Conservation (phyloP, 768 basidiomycete species). For the Pholiota molesta region DNA sequence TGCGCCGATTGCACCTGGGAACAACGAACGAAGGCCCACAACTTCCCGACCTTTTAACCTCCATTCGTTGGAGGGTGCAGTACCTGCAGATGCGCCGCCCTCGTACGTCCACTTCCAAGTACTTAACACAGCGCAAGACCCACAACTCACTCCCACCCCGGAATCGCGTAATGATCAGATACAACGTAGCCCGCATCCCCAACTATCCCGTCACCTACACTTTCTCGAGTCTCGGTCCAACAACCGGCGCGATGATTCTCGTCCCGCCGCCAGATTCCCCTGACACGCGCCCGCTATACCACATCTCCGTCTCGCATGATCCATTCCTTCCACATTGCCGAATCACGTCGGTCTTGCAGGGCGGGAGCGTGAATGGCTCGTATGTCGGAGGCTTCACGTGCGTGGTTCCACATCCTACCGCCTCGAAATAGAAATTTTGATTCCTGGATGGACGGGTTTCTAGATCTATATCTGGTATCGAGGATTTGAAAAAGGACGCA, state of each 20-base stretch:
- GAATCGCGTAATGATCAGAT: background rate
- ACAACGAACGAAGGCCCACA: too few relatives aligned
- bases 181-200: slow-evolving; percentile 5
- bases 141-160: too few relatives aligned
- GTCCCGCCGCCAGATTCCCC: slow-evolving; percentile 16
- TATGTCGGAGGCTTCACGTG: slow-evolving; percentile 25
- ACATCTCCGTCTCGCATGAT: slow-evolving; percentile 20
- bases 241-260: slow-evolving; percentile 13
- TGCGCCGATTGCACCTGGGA: too few relatives aligned
- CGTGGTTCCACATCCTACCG: background rate
- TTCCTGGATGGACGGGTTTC: background rate
- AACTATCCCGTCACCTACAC: slow-evolving; percentile 17
- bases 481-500: background rate
- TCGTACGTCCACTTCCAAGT: too few relatives aligned
- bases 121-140: too few relatives aligned
- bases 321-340: slow-evolving; percentile 23
- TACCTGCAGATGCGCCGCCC: too few relatives aligned
- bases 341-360: slow-evolving; percentile 22
- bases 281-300: slow-evolving; percentile 21
- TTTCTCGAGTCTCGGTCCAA: slow-evolving; percentile 13
- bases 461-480: background rate
- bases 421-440: background rate
- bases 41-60: too few relatives aligned
- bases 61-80: too few relatives aligned
- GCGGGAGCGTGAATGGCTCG: slow-evolving; percentile 14